These are phyloP conservation scores for Aspergillus hortae DNA, from an alignment of 2,329 filamentous ascomycete species.

Conservation along the genomic window DNA sequence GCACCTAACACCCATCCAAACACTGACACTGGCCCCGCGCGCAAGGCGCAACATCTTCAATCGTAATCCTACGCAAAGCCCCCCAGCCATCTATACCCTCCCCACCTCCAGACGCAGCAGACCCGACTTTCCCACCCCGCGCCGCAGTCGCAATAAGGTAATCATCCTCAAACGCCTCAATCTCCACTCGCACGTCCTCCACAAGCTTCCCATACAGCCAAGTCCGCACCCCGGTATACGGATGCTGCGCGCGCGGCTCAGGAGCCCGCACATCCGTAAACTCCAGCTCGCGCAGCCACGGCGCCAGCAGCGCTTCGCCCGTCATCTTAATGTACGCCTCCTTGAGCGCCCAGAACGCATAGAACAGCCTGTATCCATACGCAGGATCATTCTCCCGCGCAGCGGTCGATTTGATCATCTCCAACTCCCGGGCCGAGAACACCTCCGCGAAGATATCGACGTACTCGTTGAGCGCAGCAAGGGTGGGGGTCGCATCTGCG, in stretches of 20 bases:
- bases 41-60: conserved; percentile 24
- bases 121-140: conserved; percentile 33
- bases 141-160: conserved; percentile 59
- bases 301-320: conserved; percentile 60
- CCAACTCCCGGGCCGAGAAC: conserved; percentile 54
- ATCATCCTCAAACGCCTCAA: conserved; percentile 56
- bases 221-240: conserved; percentile 45
- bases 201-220: conserved; percentile 47
- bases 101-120: neutral
- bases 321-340: conserved; percentile 66
- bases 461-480: conserved; percentile 52
- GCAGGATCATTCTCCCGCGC: conserved; percentile 41
- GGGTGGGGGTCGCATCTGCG: conserved; percentile 45
- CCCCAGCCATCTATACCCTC: conserved; percentile 10
- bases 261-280: conserved; percentile 58
- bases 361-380: conserved; percentile 59
- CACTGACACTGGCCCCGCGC: conserved; percentile 35
- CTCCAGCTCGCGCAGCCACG: conserved; percentile 59
- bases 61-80: conserved; percentile 32
- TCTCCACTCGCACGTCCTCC: conserved; percentile 53
- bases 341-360: conserved; percentile 63
- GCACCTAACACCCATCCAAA: conserved; percentile 11
- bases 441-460: conserved; percentile 59
- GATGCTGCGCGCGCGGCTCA: conserved; percentile 14
- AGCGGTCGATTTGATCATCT: conserved; percentile 49